Evolutionary conservation across 2,329 filamentous ascomycete species (phyloP).

Genomic region (Xylaria sp.): DNA sequence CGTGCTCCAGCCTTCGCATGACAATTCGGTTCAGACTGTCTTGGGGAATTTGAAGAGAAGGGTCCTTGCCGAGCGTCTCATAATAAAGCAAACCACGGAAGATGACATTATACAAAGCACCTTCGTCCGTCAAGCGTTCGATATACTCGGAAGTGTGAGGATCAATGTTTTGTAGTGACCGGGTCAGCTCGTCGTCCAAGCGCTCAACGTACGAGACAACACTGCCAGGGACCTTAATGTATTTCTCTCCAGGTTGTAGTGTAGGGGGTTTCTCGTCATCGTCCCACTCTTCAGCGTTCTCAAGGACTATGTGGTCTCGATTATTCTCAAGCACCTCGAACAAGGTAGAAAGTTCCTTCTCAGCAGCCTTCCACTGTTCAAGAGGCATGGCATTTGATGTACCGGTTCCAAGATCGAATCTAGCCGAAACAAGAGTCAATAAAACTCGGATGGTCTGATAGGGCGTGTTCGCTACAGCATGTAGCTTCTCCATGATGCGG

Average conservation of each 20-base stretch:
- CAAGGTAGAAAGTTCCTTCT: conserved; percentile 81
- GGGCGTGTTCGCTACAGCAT: conserved; percentile 85
- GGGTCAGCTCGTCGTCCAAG: conserved; percentile 94
- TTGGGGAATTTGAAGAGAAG: conserved; percentile 74
- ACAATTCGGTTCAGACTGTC: conserved; percentile 91
- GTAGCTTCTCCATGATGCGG: conserved; percentile 93
- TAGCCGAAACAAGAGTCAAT: conserved; percentile 86
- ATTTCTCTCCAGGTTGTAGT: conserved; percentile 73
- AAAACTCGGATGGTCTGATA: conserved; percentile 96
- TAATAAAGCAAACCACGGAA: conserved; percentile 88
- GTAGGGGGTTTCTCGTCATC: conserved; percentile 93
- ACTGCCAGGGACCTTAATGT: conserved; percentile 92
- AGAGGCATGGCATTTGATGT: conserved; percentile 81
- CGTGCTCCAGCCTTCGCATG: conserved; percentile 92
- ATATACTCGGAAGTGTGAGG: conserved; percentile 99
- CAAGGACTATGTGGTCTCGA: conserved; percentile 82
- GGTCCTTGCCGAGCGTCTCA: conserved; percentile 75
- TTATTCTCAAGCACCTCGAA: conserved; percentile 80
- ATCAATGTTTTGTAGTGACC: conserved; percentile 96
- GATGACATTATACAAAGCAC: conserved; percentile 87
- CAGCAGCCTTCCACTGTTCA: conserved; percentile 95
- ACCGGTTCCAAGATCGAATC: conserved; percentile 90
- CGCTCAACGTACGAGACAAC: conserved; percentile 93
- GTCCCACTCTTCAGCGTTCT: conserved; percentile 97
- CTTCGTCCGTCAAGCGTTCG: conserved; percentile 90